Evolutionary conservation across 768 basidiomycete species (phyloP).

Genomic region (Hericium alpestre): DNA sequence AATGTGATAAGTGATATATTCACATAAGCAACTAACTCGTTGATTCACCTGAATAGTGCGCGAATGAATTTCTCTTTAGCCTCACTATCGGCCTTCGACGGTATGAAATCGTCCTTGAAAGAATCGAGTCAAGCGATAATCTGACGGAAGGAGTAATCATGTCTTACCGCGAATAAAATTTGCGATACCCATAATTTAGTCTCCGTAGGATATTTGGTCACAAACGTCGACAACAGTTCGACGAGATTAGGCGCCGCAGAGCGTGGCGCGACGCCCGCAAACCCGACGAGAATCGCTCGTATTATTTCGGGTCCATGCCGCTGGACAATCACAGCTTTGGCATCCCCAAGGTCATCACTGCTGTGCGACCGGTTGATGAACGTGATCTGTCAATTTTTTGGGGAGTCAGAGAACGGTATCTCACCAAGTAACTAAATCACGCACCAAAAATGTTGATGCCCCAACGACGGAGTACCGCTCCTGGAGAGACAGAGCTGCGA

Average conservation of each 20-base stretch:
- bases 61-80: constrained; percentile 74
- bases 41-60: constrained; percentile 50
- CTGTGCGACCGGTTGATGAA: constrained; percentile 58
- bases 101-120: constrained; percentile 59
- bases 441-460: constrained; percentile 73
- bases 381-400: constrained; percentile 33
- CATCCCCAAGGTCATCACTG: constrained; percentile 47
- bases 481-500: constrained; percentile 57
- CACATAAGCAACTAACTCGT: background rate
- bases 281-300: constrained; percentile 64
- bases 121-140: background rate
- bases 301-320: constrained; percentile 58
- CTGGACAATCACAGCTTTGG: constrained; percentile 40
- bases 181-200: constrained; percentile 63
- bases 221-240: constrained; percentile 63
- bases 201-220: constrained; percentile 43
- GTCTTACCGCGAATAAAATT: constrained; percentile 52
- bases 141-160: background rate
- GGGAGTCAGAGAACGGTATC: background rate
- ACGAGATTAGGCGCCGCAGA: constrained; percentile 77
- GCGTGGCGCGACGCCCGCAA: constrained; percentile 77
- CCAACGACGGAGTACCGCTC: constrained; percentile 81
- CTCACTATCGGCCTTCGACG: constrained; percentile 59
- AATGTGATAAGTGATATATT: background rate
- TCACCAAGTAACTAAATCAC: constrained; percentile 17